Evolutionary conservation across 2,329 filamentous ascomycete species (phyloP), one percentile per base, ranked within the genome.

Genomic region (Trichophyton mentagrophytes): DNA sequence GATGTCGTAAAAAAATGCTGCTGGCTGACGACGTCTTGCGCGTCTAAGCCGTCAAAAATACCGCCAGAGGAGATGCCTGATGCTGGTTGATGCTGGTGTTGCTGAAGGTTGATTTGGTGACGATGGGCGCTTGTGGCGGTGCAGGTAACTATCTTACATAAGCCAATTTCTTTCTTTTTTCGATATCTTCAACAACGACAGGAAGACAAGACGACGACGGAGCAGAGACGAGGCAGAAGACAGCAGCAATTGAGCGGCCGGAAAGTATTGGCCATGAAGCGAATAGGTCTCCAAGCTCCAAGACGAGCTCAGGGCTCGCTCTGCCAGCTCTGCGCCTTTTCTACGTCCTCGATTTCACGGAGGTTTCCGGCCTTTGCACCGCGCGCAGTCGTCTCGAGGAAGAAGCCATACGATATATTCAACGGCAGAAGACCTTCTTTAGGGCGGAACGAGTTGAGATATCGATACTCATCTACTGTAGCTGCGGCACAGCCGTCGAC

Each of bases 261-360:
- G 44, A 38, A 15, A 30, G 58, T n/a, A 51, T 20, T 13, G 13
- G 59, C 36, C 9, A 76, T 76, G 72, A 75, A 70, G 60, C 66
- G 72, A 51, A 66, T 74, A 61, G 64, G 66, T 13, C 60, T 75
- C 36, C 69, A 67, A 53, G 66, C 67, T 25, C 68, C 68, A 46
- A 69, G 61, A 57, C 65, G 64, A 47, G 63, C 65, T 27, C 68
- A 68, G 59, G 66, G 67, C 11, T 63, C 68, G 13, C 64, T 74
- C 57, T 76, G 74, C 47, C 73, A 76, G 65, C 68, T 74, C 44
- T 76, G 74, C 61, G 70, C 72, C 62, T 67, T 69, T 44, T 72
- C 72, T 8, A 67, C 66, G 17, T 66, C 66, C 3, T 60, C 67
- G 6, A 64, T n/a, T 57, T 59, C 40, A 27, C 44, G 33, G 17